A percentile compares a stretch with the other conserved stretches of the same genome.
These are phyloP conservation scores for Euphorbia corollata DNA, from an alignment of 441 rosid genomes.

Conservation along the genomic window DNA sequence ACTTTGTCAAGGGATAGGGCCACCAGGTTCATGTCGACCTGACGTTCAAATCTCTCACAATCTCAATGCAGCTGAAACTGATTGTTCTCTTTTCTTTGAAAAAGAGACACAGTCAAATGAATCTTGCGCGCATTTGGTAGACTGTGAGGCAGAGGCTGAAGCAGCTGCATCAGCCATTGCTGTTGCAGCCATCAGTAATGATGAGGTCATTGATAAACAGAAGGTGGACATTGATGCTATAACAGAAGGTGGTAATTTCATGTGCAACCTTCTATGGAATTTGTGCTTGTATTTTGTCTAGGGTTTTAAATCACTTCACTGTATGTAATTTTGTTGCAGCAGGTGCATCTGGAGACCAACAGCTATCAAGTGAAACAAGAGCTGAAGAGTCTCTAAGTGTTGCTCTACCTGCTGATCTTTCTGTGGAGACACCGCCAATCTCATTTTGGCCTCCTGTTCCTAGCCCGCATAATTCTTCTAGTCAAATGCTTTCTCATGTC, in stretches of 20 bases:
- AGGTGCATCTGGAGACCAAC: conserved; percentile 50
- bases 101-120: conserved; percentile 54
- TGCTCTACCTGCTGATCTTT: conserved; percentile 94
- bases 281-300: conserved; percentile 5
- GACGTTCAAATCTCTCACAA: conserved; percentile 42
- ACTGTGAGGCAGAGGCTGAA: conserved; percentile 84
- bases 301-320: not conserved
- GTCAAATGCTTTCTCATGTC: conserved; percentile 77
- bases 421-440: conserved; percentile 78
- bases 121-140: conserved; percentile 53
- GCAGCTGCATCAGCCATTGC: conserved; percentile 94
- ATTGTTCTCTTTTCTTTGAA: conserved; percentile 59
- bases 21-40: conserved; percentile 43
- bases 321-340: conserved; percentile 21
- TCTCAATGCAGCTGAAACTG: conserved; percentile 40
- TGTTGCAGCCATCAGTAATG: conserved; percentile 86
- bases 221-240: conserved; percentile 37
- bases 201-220: conserved; percentile 50
- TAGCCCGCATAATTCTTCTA: conserved; percentile 70
- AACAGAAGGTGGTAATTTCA: conserved; percentile 29
- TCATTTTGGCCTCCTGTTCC: conserved; percentile 74
- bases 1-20: conserved; percentile 53
- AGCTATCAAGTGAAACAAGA: conserved; percentile 50
- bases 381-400: conserved; percentile 79
- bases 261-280: not conserved